phyloP scores from a whole-genome alignment of 352 stramenopile genomes.

The Globisporangium barbulae region DNA sequence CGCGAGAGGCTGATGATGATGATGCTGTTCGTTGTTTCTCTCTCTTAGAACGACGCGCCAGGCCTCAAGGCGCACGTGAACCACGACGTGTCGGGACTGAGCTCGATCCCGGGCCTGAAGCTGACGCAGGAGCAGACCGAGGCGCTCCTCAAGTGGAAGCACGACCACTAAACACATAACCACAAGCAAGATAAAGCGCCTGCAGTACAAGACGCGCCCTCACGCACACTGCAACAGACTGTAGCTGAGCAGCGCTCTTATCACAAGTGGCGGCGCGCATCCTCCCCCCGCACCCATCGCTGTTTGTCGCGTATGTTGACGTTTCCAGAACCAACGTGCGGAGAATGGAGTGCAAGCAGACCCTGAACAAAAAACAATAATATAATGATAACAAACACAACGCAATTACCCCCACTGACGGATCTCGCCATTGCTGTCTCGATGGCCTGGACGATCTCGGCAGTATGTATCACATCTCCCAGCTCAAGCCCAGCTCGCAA shows the following conservation, averaged over 20 bases:
- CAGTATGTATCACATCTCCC: too few species aligned
- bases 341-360: neutral
- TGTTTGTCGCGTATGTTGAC: neutral
- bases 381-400: constrained; percentile 2
- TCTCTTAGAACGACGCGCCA: constrained; percentile 36
- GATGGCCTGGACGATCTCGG: too few species aligned
- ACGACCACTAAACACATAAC: constrained; percentile 59
- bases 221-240: too few species aligned
- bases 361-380: neutral
- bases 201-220: neutral
- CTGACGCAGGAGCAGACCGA: constrained; percentile 66
- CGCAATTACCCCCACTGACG: too few species aligned
- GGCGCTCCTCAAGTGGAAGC: constrained; percentile 88
- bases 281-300: neutral
- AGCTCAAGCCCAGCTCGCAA: too few species aligned
- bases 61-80: constrained; percentile 71
- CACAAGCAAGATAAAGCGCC: neutral
- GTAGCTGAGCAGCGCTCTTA: neutral
- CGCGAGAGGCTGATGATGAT: neutral
- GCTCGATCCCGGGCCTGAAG: constrained; percentile 60
- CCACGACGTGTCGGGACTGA: constrained; percentile 73
- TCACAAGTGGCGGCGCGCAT: neutral
- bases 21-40: neutral
- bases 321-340: neutral
- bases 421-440: too few species aligned